Conservation (phyloP, 345 rosid genomes). For the Gynandropsis gynandra region DNA sequence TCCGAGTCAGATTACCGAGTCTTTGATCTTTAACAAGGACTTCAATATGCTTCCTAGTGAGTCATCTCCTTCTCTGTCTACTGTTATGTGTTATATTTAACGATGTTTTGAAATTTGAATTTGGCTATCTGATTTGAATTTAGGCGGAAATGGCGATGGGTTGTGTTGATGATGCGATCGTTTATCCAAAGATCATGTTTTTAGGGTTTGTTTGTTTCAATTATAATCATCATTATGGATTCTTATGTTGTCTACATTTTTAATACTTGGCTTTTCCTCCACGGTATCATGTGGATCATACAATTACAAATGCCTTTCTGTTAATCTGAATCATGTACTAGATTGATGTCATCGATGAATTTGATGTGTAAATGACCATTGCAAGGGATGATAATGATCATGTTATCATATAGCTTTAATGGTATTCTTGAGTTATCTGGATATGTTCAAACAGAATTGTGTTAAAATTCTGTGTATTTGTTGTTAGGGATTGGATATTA, state of each 20-base stretch:
- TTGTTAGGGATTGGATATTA: background rate
- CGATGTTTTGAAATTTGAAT: background rate
- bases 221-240: background rate
- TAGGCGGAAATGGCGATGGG: constrained; percentile 17
- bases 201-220: background rate
- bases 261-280: no score
- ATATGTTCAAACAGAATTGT: background rate
- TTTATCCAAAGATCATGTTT: no score
- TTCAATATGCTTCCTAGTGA: constrained; percentile 81
- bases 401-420: constrained; percentile 9
- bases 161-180: no score
- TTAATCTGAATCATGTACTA: no score
- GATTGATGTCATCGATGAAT: no score
- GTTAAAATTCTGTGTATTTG: background rate
- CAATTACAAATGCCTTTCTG: no score
- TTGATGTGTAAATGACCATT: background rate
- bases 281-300: no score
- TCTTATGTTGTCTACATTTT: background rate
- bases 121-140: constrained; percentile 3
- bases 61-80: constrained; percentile 23
- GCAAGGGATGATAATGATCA: constrained; percentile 10
- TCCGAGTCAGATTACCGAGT: constrained; percentile 24
- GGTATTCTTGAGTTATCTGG: background rate
- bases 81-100: constrained; percentile 14
- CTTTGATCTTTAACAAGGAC: constrained; percentile 55